phyloP scores from a whole-genome alignment of 768 basidiomycete genomes.

The Calocybe cyanea region DNA sequence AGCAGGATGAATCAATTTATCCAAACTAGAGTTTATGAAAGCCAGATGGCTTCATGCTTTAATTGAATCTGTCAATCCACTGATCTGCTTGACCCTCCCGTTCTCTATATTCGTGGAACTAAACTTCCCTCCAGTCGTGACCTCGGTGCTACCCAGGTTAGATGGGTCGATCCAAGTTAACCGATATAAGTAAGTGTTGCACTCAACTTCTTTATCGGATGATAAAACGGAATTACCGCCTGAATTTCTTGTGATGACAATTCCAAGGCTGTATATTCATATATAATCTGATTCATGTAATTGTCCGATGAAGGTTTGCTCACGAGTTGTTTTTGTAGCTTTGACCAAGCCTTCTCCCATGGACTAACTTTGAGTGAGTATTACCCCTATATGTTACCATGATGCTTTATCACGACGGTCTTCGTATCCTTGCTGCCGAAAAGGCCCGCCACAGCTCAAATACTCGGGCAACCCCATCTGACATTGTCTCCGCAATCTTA shows the following conservation, averaged over 20 bases:
- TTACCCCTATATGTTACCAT: constrained; percentile 26
- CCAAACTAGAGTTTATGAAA: constrained; percentile 97
- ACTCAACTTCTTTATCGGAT: constrained; percentile 36
- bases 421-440: constrained; percentile 84
- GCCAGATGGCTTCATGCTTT: constrained; percentile 69
- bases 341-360: too few relatives aligned
- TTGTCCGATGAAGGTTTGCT: background rate
- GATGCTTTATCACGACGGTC: constrained; percentile 92
- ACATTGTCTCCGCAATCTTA: constrained; percentile 24
- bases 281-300: constrained; percentile 46
- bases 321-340: too few relatives aligned
- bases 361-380: constrained; percentile 41
- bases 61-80: constrained; percentile 51
- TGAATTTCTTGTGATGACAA: constrained; percentile 70
- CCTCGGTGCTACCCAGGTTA: background rate
- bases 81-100: constrained; percentile 33
- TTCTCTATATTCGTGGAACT: background rate
- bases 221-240: constrained; percentile 86
- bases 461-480: constrained; percentile 79
- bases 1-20: constrained; percentile 57
- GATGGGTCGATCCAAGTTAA: too few relatives aligned
- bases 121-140: background rate
- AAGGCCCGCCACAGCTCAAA: constrained; percentile 92
- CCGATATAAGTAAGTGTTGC: constrained; percentile 18
- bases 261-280: constrained; percentile 76